A percentile compares a stretch with the other conserved stretches of the same genome.
Evolutionary conservation across 1,284 basidiomycete genomes (phyloP).

Genomic region (Rhizoctonia solani): DNA sequence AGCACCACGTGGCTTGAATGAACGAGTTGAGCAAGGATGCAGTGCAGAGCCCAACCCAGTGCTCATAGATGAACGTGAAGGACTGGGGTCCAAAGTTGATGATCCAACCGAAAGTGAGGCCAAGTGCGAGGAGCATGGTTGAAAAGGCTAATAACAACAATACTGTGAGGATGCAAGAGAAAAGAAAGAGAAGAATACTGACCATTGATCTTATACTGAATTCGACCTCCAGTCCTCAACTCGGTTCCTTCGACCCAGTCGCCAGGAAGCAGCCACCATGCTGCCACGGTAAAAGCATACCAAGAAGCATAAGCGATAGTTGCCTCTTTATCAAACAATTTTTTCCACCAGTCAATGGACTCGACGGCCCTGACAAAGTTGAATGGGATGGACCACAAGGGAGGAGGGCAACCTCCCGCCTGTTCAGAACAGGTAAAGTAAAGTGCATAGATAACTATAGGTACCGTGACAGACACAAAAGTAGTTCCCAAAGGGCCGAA

Average conservation of each 20-base stretch:
- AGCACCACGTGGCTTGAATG: constrained; percentile 74
- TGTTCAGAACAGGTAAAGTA: constrained; percentile 85
- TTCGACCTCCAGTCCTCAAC: constrained; percentile 77
- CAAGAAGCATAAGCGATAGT: constrained; percentile 79
- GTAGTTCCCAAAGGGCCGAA: constrained; percentile 82
- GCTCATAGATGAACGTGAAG: constrained; percentile 90
- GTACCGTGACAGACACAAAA: constrained; percentile 73
- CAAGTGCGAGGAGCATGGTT: constrained; percentile 80
- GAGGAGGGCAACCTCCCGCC: constrained; percentile 74
- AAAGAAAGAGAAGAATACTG: constrained; percentile 41
- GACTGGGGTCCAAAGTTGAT: constrained; percentile 72
- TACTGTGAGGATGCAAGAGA: neutral
- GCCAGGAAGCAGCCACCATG: constrained; percentile 87
- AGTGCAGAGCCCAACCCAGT: constrained; percentile 89
- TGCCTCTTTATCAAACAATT: constrained; percentile 82
- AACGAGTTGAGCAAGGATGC: constrained; percentile 82
- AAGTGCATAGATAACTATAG: constrained; percentile 75
- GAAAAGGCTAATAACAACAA: constrained; percentile 70
- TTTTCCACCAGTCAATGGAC: constrained; percentile 63
- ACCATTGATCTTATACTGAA: constrained; percentile 97
- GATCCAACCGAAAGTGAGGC: constrained; percentile 69
- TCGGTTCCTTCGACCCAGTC: constrained; percentile 80
- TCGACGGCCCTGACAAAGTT: constrained; percentile 55
- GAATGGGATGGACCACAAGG: constrained; percentile 52
- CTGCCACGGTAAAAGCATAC: constrained; percentile 85